Base-by-base conservation (phyloP, 2,329 filamentous ascomycete species). In the Beauveria sp. region DNA sequence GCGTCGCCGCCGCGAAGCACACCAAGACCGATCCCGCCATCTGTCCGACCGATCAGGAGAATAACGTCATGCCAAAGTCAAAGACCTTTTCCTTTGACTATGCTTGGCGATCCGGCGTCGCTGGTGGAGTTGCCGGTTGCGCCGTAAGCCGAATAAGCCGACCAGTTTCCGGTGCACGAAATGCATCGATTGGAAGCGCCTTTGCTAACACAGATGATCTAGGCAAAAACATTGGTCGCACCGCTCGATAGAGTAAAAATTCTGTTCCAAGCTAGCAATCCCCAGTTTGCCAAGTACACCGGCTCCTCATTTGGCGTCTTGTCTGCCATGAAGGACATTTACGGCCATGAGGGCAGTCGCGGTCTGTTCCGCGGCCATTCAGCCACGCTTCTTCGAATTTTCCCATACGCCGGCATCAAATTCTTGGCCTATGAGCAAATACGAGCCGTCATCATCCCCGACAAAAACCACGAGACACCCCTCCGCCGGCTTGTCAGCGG, bases 341-440 rank as follows among this genome's bases (percentile, higher is more conserved):
- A 95, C 69, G 77, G 74, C 26, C 79, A 85, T 51, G 89, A 96
- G 65, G 95, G 95, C 43, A 66, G 83, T 2, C 73, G 80, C 12
- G 95, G 95, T 1, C 81, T 99, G 7, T 99, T 92, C 76, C 89
- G 95, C 58, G 95, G 95, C 7, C 95, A 99, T 74, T 97, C 92
- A 4, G 95, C 93, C 3, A 99, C 95, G 0, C 80, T 99, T 3
- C 81, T 98, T 58, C 88, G 95, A 66, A 96, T 99, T 65, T 99
- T 98, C 69, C 95, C 95, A 6, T 99, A 99, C 74, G 95, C 93
- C 18, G 93, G 90, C 51, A 96, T 98, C 76, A 99, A 99, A 72
- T 99, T 99, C 71, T 84, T 99, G 48, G 93, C 93, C 51, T 99
- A 99, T 77, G 95, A 99, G 74, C 95, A 99, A 75, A 91, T 97